These are phyloP conservation scores for Alternaria brassicicola DNA, from an alignment of 2,329 filamentous ascomycete genomes.

Conservation along the genomic window DNA sequence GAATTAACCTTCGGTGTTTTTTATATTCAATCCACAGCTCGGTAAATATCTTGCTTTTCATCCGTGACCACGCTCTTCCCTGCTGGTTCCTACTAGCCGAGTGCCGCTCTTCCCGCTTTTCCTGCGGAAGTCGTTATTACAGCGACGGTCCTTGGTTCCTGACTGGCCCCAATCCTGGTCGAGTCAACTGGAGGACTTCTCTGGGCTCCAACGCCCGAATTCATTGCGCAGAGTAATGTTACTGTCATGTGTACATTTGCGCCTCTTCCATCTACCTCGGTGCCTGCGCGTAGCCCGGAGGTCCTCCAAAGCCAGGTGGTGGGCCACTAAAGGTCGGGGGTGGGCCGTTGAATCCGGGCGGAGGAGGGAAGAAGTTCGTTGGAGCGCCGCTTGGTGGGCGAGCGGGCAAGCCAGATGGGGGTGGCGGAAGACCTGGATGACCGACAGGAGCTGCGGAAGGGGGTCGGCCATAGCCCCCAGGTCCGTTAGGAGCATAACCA, in stretches of 20 bases:
- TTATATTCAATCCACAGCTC: background rate
- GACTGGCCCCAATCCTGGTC: background rate
- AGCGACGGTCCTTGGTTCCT: background rate
- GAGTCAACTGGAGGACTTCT: background rate
- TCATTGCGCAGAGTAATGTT: background rate
- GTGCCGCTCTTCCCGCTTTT: background rate
- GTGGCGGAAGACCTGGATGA: constrained; percentile 62
- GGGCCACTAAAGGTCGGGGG: constrained; percentile 33
- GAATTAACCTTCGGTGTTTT: background rate
- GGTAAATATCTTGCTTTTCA: background rate
- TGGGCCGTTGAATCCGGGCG: constrained; percentile 28
- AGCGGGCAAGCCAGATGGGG: constrained; percentile 66
- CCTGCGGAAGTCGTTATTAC: background rate
- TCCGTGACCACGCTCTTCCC: background rate
- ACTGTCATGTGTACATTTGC: background rate
- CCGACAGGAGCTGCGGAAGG: constrained; percentile 30
- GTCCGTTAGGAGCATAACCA: constrained; percentile 33
- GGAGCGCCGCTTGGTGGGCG: constrained; percentile 73
- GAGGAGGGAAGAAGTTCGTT: constrained; percentile 38
- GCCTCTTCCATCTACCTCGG: constrained; percentile 12
- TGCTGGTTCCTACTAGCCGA: background rate
- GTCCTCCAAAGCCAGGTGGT: constrained; percentile 22
- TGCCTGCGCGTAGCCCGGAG: constrained; percentile 18
- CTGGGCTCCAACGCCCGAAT: background rate
- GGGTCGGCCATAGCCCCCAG: constrained; percentile 23